A percentile compares a stretch with the other conserved stretches of the same genome.
Conservation (phyloP, 2,329 filamentous ascomycete species). For the Penicillium brevicompactum region DNA sequence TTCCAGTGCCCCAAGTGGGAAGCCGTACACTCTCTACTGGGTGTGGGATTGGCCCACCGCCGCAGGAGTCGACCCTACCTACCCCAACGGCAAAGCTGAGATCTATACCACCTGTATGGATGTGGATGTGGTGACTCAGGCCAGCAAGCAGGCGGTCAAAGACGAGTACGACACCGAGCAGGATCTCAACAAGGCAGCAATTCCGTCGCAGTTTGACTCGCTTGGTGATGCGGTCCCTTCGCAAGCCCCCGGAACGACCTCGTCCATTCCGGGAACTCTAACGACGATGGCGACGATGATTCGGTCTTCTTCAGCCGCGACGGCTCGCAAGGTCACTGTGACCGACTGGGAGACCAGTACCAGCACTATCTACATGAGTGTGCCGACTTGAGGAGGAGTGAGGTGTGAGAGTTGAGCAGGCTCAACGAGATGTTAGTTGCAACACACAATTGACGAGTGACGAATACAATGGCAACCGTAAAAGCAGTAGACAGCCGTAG, state of each 20-base stretch:
- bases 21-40: conserved; percentile 85
- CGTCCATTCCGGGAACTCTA: neutral
- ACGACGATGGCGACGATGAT: neutral
- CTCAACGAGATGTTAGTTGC: neutral
- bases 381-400: neutral
- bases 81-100: conserved; percentile 48
- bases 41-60: conserved; percentile 88
- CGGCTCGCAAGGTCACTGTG: conserved; percentile 17
- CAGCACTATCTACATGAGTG: conserved; percentile 19
- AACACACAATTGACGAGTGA: neutral
- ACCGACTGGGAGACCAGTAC: conserved; percentile 31
- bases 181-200: conserved; percentile 41
- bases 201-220: conserved; percentile 41
- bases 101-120: conserved; percentile 55
- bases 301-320: conserved; percentile 8
- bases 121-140: conserved; percentile 41
- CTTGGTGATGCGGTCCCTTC: conserved; percentile 17
- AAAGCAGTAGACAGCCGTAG: neutral
- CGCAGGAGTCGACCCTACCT: conserved; percentile 35
- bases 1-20: conserved; percentile 60
- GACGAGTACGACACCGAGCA: conserved; percentile 35
- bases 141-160: conserved; percentile 11
- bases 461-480: neutral
- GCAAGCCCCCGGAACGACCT: neutral
- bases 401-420: neutral